Base-by-base conservation (phyloP, 2,329 filamentous ascomycete genomes). In the Cladophialophora exuberans region DNA sequence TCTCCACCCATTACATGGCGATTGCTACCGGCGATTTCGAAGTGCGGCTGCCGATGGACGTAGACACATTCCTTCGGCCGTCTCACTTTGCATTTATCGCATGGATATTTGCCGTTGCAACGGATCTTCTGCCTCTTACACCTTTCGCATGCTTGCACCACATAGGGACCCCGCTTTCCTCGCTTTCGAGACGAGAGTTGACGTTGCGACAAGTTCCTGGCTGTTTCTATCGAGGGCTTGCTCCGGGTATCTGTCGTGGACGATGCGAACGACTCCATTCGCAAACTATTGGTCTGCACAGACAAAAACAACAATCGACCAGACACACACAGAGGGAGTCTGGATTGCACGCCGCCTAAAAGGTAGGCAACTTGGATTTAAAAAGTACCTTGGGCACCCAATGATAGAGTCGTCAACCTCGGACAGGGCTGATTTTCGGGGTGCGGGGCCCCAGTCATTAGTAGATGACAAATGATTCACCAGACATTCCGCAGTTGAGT, bases 71-170 rank as follows among this genome's bases (percentile, higher is more conserved):
- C 38, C 18, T 41, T 20, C 15, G 38, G 38, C 38, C 38, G 38
- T 11, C 23, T 41, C 18, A 41, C 38, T 23, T 13, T 41, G 38
- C 38, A 41, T 22, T 41, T 41, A 22, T 41, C 38, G 17, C 38
- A 41, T 9, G 38, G 38, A 15, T 41, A 20, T 41, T 41, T 20
- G 38, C 38, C 38, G 18, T 41, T 41, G 38, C 38, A 41, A 20
- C 38, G 38, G 23, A 41, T 41, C 18, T 41, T 41, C 20, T 41
- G 38, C 18, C 38, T 41, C 18, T 41, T 41, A 22, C 38, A 41
- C 11, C 38, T 41, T 22, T 41, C 38, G 6, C 38, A 41, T 23
- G 38, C 38, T 15, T 25, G 38, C 7, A 22, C 3, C n/a, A 41
- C 17, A 41, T 41, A 41, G 38, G 17, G 38, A 6, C 15, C 38